A percentile compares a stretch with the other conserved stretches of the same genome.
These are phyloP conservation scores for Meredithiella fracta DNA, from an alignment of 2,329 filamentous ascomycete species.

Conservation along the genomic window DNA sequence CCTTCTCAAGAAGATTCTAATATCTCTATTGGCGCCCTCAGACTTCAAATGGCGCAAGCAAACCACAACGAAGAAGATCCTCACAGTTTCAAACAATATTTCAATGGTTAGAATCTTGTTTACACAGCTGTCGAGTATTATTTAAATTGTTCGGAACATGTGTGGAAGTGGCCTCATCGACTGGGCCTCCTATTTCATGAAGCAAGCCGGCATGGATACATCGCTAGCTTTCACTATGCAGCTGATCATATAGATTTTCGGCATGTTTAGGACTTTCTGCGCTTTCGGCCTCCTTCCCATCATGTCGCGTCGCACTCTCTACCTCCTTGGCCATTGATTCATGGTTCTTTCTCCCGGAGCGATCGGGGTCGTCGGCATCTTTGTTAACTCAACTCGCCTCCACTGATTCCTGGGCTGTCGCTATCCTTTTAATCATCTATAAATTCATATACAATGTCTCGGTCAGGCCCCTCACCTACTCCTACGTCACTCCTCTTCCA, in stretches of 20 bases:
- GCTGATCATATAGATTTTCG: constrained; percentile 22
- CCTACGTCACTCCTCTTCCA: constrained; percentile 22
- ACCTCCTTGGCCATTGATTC: constrained; percentile 25
- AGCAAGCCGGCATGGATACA: constrained; percentile 21
- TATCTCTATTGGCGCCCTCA: constrained; percentile 16
- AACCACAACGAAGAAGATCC: constrained; percentile 16
- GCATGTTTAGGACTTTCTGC: constrained; percentile 25
- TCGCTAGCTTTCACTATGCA: constrained; percentile 18
- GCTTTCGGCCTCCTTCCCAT: constrained; percentile 24
- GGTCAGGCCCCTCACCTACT: constrained; percentile 22
- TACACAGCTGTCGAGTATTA: constrained; percentile 24
- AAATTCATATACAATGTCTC: constrained; percentile 20
- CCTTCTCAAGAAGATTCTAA: constrained; percentile 18
- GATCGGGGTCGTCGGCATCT: constrained; percentile 25
- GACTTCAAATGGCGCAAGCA: constrained; percentile 10
- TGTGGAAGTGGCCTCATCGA: constrained; percentile 21
- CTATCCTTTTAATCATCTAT: constrained; percentile 19
- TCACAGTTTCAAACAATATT: constrained; percentile 26
- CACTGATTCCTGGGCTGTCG: constrained; percentile 15
- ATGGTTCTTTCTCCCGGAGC: constrained; percentile 23
- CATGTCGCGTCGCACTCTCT: constrained; percentile 26
- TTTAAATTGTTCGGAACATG: constrained; percentile 20
- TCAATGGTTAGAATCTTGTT: constrained; percentile 25
- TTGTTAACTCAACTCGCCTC: constrained; percentile 24
- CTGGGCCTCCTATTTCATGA: constrained; percentile 24